Base-by-base conservation (phyloP, 108 stramenopile genomes). In the Epithemia pelagica region DNA sequence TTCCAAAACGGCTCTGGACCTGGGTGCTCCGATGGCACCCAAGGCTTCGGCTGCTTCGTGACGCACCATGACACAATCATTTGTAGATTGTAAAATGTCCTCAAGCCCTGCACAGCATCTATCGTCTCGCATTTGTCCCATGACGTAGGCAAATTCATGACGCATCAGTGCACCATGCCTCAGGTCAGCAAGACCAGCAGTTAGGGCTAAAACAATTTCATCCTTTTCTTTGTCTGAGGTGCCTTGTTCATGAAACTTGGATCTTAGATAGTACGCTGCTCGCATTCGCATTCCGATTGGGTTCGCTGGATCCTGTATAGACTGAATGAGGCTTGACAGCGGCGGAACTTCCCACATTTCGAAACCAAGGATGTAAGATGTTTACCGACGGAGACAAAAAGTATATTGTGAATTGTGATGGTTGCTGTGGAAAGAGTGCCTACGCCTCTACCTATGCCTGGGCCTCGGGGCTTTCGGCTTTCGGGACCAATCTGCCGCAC, bases 91-190 rank as follows among this genome's bases (percentile, higher is more conserved):
- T 22, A 81, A 89, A 55, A 72, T 78, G 58, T 57, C 32, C 74
- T 79, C 82, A 53, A 82, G 82, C 60, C 67, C 67, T 1, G 60
- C 71, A 64, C 80, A 84, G 62, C 67, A 88, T 52, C 74, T 68
- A 32, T 72, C 67, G 64, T 95, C 79, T 26, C 91, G 78, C 68
- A 99, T 74, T 65, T 99, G 99, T 29, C 99, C 99, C 59, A 99
- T 70, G 7, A 98, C 95, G 74, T 98, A 99, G 30, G 96, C 98
- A 63, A 97, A 87, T 81, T 99, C 99, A 71, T 99, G 99, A 20
- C 99, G 80, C 27, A 99, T 71, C 21, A 99, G 77, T 22, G 88
- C 81, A 61, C 96, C 95, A 69, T 94, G 92, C 21, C 65, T 52
- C 28, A 59, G 28, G 32, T 79, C 72, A 15, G 54, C 30, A 8